Base-by-base conservation (phyloP, 306 rosid genomes). In the Cucumis cinereus region DNA sequence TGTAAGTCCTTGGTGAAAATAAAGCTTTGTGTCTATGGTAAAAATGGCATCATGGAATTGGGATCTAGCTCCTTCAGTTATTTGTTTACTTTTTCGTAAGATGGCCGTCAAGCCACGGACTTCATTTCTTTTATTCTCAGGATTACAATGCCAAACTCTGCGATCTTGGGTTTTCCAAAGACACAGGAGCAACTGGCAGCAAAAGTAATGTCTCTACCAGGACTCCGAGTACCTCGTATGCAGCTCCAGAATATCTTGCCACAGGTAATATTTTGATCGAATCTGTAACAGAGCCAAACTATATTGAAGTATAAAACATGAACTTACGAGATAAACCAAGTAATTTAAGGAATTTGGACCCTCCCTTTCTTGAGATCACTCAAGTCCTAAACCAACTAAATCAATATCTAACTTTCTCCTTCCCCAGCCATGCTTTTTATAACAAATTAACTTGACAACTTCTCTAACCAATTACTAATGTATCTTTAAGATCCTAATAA, bases 81-180 rank as follows among this genome's bases (percentile, higher is more conserved):
- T 7, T 7, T 12, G 28, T 69, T 69, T 22, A 45, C 74, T 43
- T 24, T n/a, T 69, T 23, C 0, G 35, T 13, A 69, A 69, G 74
- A 69, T 60, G 26, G 22, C 0, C 40, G 8, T 1, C 22, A 16
- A 16, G 43, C 23, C 55, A 3, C 1, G 45, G 57, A 38, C 70
- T 30, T 76, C 62, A 7, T 14, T 77, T 62, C 15, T 79, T 56
- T 49, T 79, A 68, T 63, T 82, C 73, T 30, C 85, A 89, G 91
- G 74, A 74, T 56, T 84, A 89, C 22, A 84, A 76, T 50, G 91
- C 89, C 55, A 89, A 89, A 76, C 88, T 89, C 78, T 84, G 87
- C 73, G 94, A 89, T 83, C 86, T 89, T 41, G 91, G 91, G 79
- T 82, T 89, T 82, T 87, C 93, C 16, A 89, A 84, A 77, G 94